A percentile compares a stretch with the other conserved stretches of the same genome.
These are phyloP conservation scores for Rhynchosporium agropyri DNA, from an alignment of 2,329 filamentous ascomycete genomes.

Conservation along the genomic window DNA sequence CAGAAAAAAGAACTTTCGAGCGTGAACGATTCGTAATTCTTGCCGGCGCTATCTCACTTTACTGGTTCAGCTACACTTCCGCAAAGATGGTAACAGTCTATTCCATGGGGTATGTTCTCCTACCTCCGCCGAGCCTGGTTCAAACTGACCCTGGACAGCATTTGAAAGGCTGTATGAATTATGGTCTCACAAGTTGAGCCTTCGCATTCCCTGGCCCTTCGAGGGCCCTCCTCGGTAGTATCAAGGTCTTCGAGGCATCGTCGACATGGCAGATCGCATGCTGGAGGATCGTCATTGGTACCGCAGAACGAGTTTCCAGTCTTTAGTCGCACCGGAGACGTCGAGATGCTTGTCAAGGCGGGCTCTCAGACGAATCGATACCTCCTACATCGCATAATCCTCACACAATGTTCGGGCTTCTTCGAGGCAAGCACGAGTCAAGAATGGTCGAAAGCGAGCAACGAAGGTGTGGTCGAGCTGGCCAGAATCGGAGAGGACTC, in stretches of 20 bases:
- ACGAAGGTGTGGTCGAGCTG: constrained; percentile 46
- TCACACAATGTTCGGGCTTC: constrained; percentile 89
- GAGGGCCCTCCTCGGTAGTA: constrained; percentile 63
- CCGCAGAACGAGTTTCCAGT: constrained; percentile 91
- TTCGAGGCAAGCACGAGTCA: constrained; percentile 85
- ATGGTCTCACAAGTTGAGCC: constrained; percentile 61
- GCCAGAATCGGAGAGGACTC: constrained; percentile 54
- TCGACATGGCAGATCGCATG: constrained; percentile 80
- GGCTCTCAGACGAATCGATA: constrained; percentile 79
- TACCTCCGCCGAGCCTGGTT: constrained; percentile 9
- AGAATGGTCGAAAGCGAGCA: constrained; percentile 63
- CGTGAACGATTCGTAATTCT: constrained; percentile 14
- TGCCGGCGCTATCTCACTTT: neutral
- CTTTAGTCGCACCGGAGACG: constrained; percentile 88
- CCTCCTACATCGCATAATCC: constrained; percentile 81
- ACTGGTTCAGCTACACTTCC: constrained; percentile 5
- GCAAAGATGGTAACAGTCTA: constrained; percentile 23
- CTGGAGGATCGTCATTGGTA: constrained; percentile 68
- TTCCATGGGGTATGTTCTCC: constrained; percentile 19
- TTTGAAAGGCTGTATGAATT: constrained; percentile 22
- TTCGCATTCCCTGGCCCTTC: constrained; percentile 57
- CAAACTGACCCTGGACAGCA: constrained; percentile 13
- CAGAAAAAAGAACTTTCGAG: constrained; percentile 16
- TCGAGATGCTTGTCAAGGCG: constrained; percentile 80
- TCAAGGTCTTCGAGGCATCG: constrained; percentile 60